Conservation (phyloP, 495 filamentous ascomycete species). For the Xylaria scruposa region DNA sequence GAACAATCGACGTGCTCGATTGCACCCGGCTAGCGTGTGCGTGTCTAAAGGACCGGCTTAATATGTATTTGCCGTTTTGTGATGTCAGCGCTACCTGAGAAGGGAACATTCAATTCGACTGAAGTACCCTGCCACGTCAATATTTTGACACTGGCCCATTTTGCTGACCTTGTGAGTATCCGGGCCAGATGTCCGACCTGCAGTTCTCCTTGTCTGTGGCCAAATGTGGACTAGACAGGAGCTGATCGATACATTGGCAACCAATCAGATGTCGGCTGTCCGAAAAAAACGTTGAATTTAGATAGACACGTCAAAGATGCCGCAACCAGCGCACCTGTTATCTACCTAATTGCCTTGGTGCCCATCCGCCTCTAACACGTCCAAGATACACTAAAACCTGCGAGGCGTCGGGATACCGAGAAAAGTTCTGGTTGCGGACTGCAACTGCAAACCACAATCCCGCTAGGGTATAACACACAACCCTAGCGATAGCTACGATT, state of each 20-base stretch:
- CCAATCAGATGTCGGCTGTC: conserved; percentile 20
- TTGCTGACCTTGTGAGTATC: conserved; percentile 24
- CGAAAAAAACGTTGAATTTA: conserved; percentile 18
- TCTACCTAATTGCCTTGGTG: conserved; percentile 13
- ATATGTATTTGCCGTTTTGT: conserved; percentile 14
- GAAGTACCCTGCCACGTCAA: conserved; percentile 30
- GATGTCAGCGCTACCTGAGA: conserved; percentile 22
- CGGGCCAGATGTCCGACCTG: conserved; percentile 27
- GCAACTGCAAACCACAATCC: conserved; percentile 7
- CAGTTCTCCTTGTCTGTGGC: conserved; percentile 29
- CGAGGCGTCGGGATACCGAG: conserved; percentile 28
- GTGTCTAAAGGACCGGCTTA: background rate
- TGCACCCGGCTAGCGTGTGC: background rate
- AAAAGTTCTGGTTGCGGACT: conserved; percentile 1
- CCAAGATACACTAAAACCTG: background rate
- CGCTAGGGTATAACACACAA: background rate
- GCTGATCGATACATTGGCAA: conserved; percentile 13
- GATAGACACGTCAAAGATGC: conserved; percentile 26
- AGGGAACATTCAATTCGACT: background rate
- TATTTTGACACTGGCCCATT: conserved; percentile 26
- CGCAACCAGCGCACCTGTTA: conserved; percentile 19
- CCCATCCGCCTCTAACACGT: conserved; percentile 18
- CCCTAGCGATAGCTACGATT: conserved; percentile 6
- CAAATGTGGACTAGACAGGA: conserved; percentile 23
- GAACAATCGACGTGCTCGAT: conserved; percentile 2